Evolutionary conservation across 768 basidiomycete species (phyloP).

Genomic region (Bullera alba): DNA sequence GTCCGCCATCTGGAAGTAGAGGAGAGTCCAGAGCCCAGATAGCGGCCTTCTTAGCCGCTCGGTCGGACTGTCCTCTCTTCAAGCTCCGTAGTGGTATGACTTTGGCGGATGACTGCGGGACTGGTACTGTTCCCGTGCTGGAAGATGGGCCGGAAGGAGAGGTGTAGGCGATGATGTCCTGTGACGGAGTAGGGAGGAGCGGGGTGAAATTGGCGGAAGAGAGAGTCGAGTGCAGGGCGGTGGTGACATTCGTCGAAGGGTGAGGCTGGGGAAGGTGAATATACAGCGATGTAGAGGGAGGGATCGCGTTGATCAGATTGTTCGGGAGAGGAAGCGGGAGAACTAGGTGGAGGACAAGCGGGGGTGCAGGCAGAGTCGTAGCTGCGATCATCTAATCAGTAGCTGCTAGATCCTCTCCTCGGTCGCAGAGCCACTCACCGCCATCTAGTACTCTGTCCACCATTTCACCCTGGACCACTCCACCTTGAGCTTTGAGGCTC

Average conservation of each 20-base stretch:
- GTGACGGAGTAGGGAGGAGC: constrained; percentile 20
- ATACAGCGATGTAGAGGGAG: constrained; percentile 38
- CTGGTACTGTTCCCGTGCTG: constrained; percentile 7
- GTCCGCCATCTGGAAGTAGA: constrained; percentile 70
- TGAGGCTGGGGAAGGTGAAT: constrained; percentile 30
- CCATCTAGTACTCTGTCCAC: constrained; percentile 42
- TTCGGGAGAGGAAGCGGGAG: constrained; percentile 34
- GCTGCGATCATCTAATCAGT: too few relatives aligned
- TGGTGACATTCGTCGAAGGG: constrained; percentile 8
- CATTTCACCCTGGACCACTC: constrained; percentile 41
- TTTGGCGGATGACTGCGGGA: constrained; percentile 9
- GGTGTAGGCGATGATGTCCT: constrained; percentile 31
- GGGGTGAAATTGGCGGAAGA: constrained; percentile 20
- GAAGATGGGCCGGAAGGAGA: constrained; percentile 25
- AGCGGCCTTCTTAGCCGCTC: constrained; percentile 76
- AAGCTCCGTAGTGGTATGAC: constrained; percentile 21
- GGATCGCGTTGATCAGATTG: constrained; percentile 28
- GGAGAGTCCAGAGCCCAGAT: constrained; percentile 75
- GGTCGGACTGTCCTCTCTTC: constrained; percentile 49
- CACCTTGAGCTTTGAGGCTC: constrained; percentile 20
- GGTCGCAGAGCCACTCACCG: constrained; percentile 25
- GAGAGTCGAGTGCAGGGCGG: constrained; percentile 21
- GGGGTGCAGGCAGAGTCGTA: constrained; percentile 32
- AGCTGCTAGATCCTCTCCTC: too few relatives aligned
- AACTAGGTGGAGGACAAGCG: constrained; percentile 36